A percentile compares a stretch with the other conserved stretches of the same genome.
Conservation (phyloP, 306 rosid species). For the Acacia crassicarpa region DNA sequence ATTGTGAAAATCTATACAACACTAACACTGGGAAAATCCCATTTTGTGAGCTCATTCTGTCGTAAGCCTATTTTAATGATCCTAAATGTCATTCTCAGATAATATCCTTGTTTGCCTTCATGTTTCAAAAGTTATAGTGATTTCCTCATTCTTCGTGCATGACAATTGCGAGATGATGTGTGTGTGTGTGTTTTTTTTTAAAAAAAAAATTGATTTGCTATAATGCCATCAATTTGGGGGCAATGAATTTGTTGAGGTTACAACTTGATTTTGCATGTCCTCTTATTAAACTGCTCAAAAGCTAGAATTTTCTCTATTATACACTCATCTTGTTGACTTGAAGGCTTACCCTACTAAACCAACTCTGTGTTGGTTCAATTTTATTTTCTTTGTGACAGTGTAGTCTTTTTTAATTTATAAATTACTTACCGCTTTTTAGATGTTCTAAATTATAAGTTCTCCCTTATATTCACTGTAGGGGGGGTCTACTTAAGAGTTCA, state of each 20-base stretch:
- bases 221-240: conserved; percentile 19
- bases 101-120: too few relatives aligned
- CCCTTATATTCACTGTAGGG: conserved; percentile 51
- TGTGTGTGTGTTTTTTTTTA: too few relatives aligned
- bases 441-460: conserved; percentile 1
- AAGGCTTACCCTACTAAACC: too few relatives aligned
- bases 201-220: background rate
- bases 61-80: too few relatives aligned
- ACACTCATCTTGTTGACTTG: background rate
- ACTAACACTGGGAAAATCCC: too few relatives aligned
- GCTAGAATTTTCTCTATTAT: background rate
- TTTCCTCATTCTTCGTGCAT: too few relatives aligned
- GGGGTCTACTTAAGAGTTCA: conserved; percentile 89
- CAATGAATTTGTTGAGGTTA: conserved; percentile 5
- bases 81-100: too few relatives aligned
- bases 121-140: too few relatives aligned
- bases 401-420: background rate
- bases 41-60: too few relatives aligned
- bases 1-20: too few relatives aligned
- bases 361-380: background rate
- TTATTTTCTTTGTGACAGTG: background rate
- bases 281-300: background rate
- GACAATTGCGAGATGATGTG: too few relatives aligned
- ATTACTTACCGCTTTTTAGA: background rate
- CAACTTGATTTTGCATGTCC: conserved; percentile 12